Evolutionary conservation across 257 asterid species (phyloP), one percentile per base, ranked within the genome.

Genomic region (Cinchona pubescens): DNA sequence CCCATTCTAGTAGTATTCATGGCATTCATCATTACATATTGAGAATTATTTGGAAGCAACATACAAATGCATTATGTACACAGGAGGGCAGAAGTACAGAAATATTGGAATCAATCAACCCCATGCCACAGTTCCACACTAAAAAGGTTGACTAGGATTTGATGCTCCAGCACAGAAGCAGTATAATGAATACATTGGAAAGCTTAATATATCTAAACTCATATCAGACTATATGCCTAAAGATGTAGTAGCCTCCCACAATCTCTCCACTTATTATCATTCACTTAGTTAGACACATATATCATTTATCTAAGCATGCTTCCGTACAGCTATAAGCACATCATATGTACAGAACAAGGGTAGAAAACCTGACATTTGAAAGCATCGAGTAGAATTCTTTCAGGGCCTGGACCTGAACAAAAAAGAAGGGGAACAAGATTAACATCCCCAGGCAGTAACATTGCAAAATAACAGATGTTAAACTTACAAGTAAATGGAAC

Each of bases 311-410:
- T 11, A 8, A 53, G 46, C 38, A 55, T 37, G 69, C 38, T 58
- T 62, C 9, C 49, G 63, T 48, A 75, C 55, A 68, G 14, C 55
- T 65, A 69, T 29, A 65, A 66, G 35, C 38, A 77, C 73, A 71
- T 30, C 49, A 55, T 68, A 79, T 25, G 68, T 18, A 61, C 11
- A 80, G 76, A 78, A 49, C 80, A 78, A 82, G 87, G 82, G 69
- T 73, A 69, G 85, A 83, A n/a, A n/a, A 83, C 27, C 97, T 82
- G n/a, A 95, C 99, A 86, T 86, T 90, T 75, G 99, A 91, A 80
- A 95, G 96, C 97, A 95, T 95, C 86, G 85, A 75, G 83, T 85
- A 92, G 86, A 95, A 95, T 48, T 92, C 97, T 86, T 91, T 85
- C 74, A 95, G 96, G 67, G 82, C 96, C 82, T 87, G 97, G 69